These are phyloP conservation scores for Lentinula sp. DNA, from an alignment of 768 basidiomycete species.

Conservation along the genomic window DNA sequence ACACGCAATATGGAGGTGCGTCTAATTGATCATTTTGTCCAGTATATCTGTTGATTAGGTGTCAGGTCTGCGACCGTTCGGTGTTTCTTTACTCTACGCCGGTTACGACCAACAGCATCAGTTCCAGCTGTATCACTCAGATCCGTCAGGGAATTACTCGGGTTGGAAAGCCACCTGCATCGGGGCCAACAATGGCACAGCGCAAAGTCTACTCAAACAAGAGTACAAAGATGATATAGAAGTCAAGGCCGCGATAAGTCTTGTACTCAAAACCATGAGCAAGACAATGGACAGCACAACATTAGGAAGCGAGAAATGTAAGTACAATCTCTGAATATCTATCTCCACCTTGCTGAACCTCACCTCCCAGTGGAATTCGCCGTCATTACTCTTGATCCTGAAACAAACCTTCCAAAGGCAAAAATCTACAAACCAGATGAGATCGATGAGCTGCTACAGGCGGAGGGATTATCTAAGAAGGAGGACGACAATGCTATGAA, in stretches of 20 bases:
- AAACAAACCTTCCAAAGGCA: slow-evolving; percentile 72
- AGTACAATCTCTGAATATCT: slow-evolving; percentile 22
- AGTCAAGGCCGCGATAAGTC: slow-evolving; percentile 87
- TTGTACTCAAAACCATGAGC: slow-evolving; percentile 93
- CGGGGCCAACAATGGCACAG: slow-evolving; percentile 97
- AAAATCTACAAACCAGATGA: slow-evolving; percentile 90
- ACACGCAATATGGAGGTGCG: slow-evolving; percentile 93
- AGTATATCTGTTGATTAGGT: background rate
- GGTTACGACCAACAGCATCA: slow-evolving; percentile 94
- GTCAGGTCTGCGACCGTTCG: slow-evolving; percentile 91
- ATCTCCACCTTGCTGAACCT: slow-evolving; percentile 3
- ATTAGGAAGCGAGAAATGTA: slow-evolving; percentile 92
- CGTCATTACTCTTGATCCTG: slow-evolving; percentile 79
- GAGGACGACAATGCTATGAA: slow-evolving; percentile 81
- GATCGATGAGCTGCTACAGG: slow-evolving; percentile 74
- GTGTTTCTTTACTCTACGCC: slow-evolving; percentile 94
- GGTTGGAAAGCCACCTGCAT: slow-evolving; percentile 99
- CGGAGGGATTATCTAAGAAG: slow-evolving; percentile 84
- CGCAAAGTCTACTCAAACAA: slow-evolving; percentile 92
- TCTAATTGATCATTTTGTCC: background rate
- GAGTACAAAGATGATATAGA: slow-evolving; percentile 96
- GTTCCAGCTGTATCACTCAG: slow-evolving; percentile 97
- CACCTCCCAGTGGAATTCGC: slow-evolving; percentile 82
- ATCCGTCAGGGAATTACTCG: slow-evolving; percentile 96
- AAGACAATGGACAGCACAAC: slow-evolving; percentile 99